phyloP scores from a whole-genome alignment of 2,329 filamentous ascomycete genomes.

The Xylariaceae sp. region DNA sequence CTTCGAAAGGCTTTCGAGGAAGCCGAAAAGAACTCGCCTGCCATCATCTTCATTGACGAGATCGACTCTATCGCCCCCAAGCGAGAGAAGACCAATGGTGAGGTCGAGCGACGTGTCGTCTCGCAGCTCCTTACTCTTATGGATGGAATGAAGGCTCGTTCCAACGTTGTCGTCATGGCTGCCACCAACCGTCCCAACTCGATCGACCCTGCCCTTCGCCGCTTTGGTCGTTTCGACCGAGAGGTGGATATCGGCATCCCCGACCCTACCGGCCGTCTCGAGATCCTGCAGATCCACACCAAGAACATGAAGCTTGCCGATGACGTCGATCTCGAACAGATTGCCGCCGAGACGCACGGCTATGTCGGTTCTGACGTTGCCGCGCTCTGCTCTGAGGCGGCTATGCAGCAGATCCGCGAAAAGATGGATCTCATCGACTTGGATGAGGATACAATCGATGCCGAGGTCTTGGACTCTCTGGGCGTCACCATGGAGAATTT shows the following conservation, averaged over 20 bases:
- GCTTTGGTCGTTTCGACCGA: conserved; percentile 97
- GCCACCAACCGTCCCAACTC: conserved; percentile 98
- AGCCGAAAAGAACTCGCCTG: conserved; percentile 98
- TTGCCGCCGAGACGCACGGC: conserved; percentile 95
- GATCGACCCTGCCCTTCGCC: conserved; percentile 93
- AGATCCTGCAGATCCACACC: conserved; percentile 98
- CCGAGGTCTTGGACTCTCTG: conserved; percentile 94
- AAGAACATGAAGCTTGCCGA: conserved; percentile 99
- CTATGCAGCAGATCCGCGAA: conserved; percentile 99
- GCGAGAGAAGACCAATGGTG: conserved; percentile 99
- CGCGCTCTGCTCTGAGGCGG: conserved; percentile 95
- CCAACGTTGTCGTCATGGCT: conserved; percentile 98
- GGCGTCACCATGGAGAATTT: conserved; percentile 99
- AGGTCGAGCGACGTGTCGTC: conserved; percentile 96
- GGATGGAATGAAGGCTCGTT: conserved; percentile 99
- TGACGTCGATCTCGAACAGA: conserved; percentile 93
- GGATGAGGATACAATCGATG: conserved; percentile 97
- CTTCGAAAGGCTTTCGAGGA: conserved; percentile 98
- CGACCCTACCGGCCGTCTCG: conserved; percentile 94
- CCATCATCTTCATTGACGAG: conserved; percentile 99
- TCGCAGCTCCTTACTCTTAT: conserved; percentile 93
- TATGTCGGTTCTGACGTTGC: conserved; percentile 98
- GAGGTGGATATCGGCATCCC: conserved; percentile 98
- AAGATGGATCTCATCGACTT: conserved; percentile 99
- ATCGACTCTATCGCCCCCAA: conserved; percentile 99